Percentiles rank a stretch among this genome's conserved stretches.
Conservation (phyloP, 139 green algal species). For the Chlamydomonas sp. region DNA sequence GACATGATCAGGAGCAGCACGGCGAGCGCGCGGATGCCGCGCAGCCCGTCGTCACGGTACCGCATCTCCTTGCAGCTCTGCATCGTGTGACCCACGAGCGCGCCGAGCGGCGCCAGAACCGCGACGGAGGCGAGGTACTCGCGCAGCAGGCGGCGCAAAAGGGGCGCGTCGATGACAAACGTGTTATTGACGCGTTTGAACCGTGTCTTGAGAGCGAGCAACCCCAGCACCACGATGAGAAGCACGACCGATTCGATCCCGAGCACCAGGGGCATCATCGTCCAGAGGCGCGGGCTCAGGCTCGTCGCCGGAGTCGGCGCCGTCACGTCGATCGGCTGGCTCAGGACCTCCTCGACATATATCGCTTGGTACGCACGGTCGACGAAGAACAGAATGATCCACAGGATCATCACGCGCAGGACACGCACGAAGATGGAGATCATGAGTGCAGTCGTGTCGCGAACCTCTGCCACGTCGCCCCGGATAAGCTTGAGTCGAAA, state of each 20-base stretch:
- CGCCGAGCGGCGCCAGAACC: background rate
- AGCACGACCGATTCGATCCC: background rate
- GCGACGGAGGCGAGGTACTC: background rate
- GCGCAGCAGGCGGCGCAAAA: background rate
- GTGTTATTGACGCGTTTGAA: background rate
- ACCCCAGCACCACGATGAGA: background rate
- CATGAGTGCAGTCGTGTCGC: too few relatives aligned
- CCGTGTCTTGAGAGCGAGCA: background rate
- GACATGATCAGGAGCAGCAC: background rate
- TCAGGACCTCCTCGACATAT: background rate
- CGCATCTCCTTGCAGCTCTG: background rate
- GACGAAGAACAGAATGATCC: constrained; percentile 3
- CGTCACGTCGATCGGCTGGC: too few relatives aligned
- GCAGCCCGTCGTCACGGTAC: background rate
- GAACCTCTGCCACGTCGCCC: too few relatives aligned
- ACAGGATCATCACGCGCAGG: background rate
- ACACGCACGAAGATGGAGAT: constrained; percentile 3
- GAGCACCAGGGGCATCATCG: background rate
- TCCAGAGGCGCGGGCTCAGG: background rate
- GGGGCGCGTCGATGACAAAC: background rate
- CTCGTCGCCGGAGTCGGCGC: background rate
- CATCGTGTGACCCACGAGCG: background rate
- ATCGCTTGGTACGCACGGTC: constrained; percentile 1
- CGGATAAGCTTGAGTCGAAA: too few relatives aligned
- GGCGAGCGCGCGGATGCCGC: constrained; percentile 7